Base-by-base conservation (phyloP, 345 rosid genomes). In the Rhizophora mangle region DNA sequence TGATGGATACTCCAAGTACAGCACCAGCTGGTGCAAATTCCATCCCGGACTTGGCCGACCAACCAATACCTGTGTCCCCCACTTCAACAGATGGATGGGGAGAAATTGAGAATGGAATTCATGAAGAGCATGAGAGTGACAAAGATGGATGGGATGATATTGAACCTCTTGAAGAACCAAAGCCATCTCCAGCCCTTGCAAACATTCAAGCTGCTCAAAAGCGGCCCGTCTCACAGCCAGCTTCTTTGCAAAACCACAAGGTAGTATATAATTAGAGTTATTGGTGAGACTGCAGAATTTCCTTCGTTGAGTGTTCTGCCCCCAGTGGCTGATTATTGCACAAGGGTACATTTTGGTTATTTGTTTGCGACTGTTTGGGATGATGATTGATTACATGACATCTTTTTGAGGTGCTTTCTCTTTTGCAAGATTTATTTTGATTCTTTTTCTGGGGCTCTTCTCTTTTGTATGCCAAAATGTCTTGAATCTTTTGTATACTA, bases 71-170 rank as follows among this genome's bases (percentile, higher is more conserved):
- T 53, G 77, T 61, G 30, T 95, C 98, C 47, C 99, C 99, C 26
- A 82, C 98, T 65, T 95, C 98, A 77, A 88, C 97, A 1, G 98
- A 95, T 78, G 99, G 99, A 36, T 95, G 99, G 99, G 99, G 99
- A 79, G 99, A 95, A 66, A 74, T 85, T 61, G 98, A 86, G 68
- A 89, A 90, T 63, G 99, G 97, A 73, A 79, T 92, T 78, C 67
- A 77, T 64, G 96, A 85, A 77, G 92, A 79, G 47, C 86, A 79
- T 63, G 96, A 85, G n/a, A 83, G 83, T 52, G 96, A 92, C 63
- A 87, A 92, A 81, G 98, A 90, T 66, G 98, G 98, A 20, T 95
- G 99, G 99, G 99, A 88, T 82, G 96, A 95, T 77, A 75, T 95
- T 29, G 96, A 95, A 76, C 97, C 99, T 63, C 85, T 90, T 22